Evolutionary conservation across 2,329 filamentous ascomycete species (phyloP), one percentile per base, ranked within the genome.

Genomic region (Myriangium duriaei): DNA sequence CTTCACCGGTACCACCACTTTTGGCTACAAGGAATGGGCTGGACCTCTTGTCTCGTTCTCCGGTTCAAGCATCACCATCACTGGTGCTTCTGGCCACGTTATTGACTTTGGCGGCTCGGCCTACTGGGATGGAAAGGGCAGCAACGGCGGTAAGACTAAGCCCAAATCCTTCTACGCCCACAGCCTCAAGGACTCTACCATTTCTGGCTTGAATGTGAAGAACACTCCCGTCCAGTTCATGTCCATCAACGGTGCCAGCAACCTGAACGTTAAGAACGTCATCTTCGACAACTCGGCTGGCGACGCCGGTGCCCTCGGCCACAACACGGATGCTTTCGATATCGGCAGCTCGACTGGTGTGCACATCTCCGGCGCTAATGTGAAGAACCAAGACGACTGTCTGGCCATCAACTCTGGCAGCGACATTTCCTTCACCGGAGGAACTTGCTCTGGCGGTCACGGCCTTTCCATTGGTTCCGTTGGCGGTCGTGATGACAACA

Each of bases 1-100:
- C 47, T 81, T 81, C 56, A 56, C 72, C 41, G 79, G 78, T 30
- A 71, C 64, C 11, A 81, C 77, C n/a, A 74, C 70, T 38, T 82
- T 77, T 50, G 76, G 65, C 13, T 80, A 79, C 59, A 62, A 72
- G 45, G 70, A 77, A 49, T 81, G 76, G 77, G 53, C 55, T 1
- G 77, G 78, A 0, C 77, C 77, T 31, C 62, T 82, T 11, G 65
- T 82, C 48, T 66, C 67, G 17, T 62, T 81, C 44, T 69, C 69
- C 1, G 78, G 77, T 29, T 69, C 56, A 24, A 60, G 63, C 44
- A 65, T 79, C 47, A 64, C 63, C 17, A 62, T 79, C 28, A 61
- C 61, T 6, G 71, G 70, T 32, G 67, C 67, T 14, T 47, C 58
- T 1, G 75, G 69, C 13, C 63, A 62, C 43, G 55, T 64, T 12